Base-by-base conservation (phyloP, 1,284 basidiomycete genomes). In the Taiwanofungus camphoratus region DNA sequence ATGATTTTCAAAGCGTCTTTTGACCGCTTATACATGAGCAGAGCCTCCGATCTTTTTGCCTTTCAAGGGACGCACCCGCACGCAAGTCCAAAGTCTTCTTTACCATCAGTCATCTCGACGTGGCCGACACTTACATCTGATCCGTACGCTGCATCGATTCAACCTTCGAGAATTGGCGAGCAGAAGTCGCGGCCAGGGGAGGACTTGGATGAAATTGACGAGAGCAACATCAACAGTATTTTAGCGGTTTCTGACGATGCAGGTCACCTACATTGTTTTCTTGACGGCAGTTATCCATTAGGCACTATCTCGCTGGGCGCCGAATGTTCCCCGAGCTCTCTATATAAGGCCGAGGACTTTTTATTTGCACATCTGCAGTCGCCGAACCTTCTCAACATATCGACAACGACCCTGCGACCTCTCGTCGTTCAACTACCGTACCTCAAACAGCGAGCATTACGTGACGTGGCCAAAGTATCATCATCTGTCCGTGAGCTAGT, bases 201-300 rank as follows among this genome's bases (percentile, higher is more conserved):
- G 45, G 65, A 65, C 36, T 55, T 68, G 4, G 70, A 74, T 50
- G 73, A 75, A 54, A 60, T 59, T 9, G 75, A 82, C 47, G 72
- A 77, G 46, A 68, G 72, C 41, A 83, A 81, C 53, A 49, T 69
- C 18, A 70, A 79, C 53, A 87, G 82, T 54, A 64, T 88, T 40
- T 67, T 89, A 16, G 68, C 71, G 22, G 70, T 79, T 31, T 61
- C 77, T 15, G 84, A 87, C 55, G 65, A 71, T 41, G 49, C 60
- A 18, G 84, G 87, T 5, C 59, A 60, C 46, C 58, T 87, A 36
- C 73, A 81, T 56, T 73, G 66, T 52, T 89, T 79, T 60, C 66
- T 92, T 37, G 89, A 93, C 55, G 91, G 91, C 19, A 77, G 77
- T 46, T 91, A 87, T 63, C 76, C 83, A 35, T 70, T 94, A 24